Conservation (phyloP, 345 rosid genomes). For the Erysimum cheiranthoides region DNA sequence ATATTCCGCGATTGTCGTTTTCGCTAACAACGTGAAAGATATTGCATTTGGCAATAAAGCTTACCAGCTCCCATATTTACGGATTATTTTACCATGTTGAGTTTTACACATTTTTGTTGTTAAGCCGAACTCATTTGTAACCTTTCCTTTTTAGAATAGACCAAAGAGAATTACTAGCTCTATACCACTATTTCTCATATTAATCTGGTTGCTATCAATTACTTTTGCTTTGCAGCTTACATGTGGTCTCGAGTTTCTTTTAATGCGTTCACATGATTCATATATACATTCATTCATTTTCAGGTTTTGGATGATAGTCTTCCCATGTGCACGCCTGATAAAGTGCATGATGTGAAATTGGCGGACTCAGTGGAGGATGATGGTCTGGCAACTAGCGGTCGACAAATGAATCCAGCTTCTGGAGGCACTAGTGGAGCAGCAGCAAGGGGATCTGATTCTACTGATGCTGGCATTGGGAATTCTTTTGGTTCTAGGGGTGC, state of each 20-base stretch:
- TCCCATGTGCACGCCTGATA: conserved; percentile 90
- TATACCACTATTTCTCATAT: conserved; percentile 9
- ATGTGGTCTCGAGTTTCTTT: conserved; percentile 9
- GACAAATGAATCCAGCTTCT: conserved; percentile 65
- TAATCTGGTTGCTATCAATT: not conserved
- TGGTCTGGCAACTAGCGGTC: conserved; percentile 58
- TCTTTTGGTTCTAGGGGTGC: conserved; percentile 91
- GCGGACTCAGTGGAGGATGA: conserved; percentile 81
- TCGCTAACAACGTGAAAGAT: conserved; percentile 24
- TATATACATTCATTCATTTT: conserved; percentile 24
- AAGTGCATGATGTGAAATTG: conserved; percentile 95
- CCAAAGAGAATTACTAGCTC: not conserved
- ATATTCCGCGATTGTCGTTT: not conserved
- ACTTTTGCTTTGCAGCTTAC: not conserved
- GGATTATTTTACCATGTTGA: not conserved
- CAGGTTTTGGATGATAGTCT: conserved; percentile 93
- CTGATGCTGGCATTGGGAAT: conserved; percentile 71
- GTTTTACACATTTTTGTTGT: not conserved
- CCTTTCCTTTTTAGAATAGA: conserved; percentile 5
- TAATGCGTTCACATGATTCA: not conserved
- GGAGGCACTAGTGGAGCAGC: conserved; percentile 86
- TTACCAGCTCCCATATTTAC: conserved; percentile 1
- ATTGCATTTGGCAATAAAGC: conserved; percentile 10
- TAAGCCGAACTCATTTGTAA: not conserved
- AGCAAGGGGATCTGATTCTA: conserved; percentile 72